Percentiles rank a stretch among this genome's conserved stretches.
Conservation (phyloP, 192 early-diverging fungal species). For the Rhizophagus clarus region DNA sequence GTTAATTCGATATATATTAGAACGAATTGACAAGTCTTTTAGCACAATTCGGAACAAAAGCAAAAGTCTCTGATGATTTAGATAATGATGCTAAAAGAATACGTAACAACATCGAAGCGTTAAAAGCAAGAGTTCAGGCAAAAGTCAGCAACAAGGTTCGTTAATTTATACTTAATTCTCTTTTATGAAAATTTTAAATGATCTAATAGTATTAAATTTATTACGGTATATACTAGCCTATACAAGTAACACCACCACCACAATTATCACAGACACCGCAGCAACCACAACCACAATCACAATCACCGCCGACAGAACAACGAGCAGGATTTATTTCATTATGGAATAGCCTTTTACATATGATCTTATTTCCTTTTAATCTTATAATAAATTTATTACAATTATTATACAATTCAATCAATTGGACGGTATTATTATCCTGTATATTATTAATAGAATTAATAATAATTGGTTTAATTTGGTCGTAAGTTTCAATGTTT, state of each 20-base stretch:
- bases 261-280: too few species aligned
- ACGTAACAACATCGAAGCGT: neutral
- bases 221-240: neutral
- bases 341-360: neutral
- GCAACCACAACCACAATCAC: neutral
- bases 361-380: neutral
- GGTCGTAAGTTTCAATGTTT: slow-evolving; percentile 2
- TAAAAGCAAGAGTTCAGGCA: neutral
- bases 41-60: slow-evolving; percentile 12
- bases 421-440: neutral
- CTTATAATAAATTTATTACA: neutral
- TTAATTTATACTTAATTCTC: neutral
- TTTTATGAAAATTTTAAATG: neutral
- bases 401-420: neutral
- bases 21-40: slow-evolving; percentile 2
- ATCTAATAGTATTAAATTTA: neutral
- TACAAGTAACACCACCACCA: too few species aligned
- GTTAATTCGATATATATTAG: neutral
- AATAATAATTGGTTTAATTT: neutral
- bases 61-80: slow-evolving; percentile 13
- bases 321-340: neutral
- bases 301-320: neutral
- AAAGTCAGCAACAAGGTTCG: neutral
- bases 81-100: neutral
- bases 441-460: slow-evolving; percentile 7